Evolutionary conservation across 345 rosid genomes (phyloP), one percentile per base, ranked within the genome.

Genomic region (Eucalyptus albens): DNA sequence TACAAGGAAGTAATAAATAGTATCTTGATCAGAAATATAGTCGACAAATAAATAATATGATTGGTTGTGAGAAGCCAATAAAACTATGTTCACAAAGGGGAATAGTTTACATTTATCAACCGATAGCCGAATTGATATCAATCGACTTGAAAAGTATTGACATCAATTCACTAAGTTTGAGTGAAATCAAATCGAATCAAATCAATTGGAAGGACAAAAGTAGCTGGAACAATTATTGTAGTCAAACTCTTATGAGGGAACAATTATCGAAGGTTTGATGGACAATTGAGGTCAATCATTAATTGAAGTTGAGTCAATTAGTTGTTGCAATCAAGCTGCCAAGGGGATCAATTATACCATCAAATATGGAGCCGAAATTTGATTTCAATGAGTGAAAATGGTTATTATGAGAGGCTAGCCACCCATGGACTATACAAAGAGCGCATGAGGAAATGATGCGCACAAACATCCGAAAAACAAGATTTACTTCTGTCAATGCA

Each of bases 101-200:
- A n/a, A 65, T 2, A 7, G 0, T 29, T n/a, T 65, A 12, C 69
- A 12, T 62, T 29, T 29, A 13, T 29, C 17, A 0, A 27, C 9
- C 14, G 0, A 62, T 13, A 62, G 31, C 69, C 15, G 15, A 27
- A 60, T 12, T 60, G 67, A 27, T 26, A 13, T 60, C 7, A 4
- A 1, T 60, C 31, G 4, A 60, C 0, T 60, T 2, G 7, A 60
- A 26, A 60, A 26, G n/a, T 53, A 53, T 0, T 51, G 0, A 53
- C 56, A 53, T 53, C 31, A 11, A 60, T 60, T 60, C 67, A 27
- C 17, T 62, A 29, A 62, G 37, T 62, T 62, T 62, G 72, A 29
- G 17, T 6, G 33, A 29, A 62, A 62, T 62, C 37, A 62, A 62
- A 26, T 60, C 8, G 15, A 59, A 59, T 59, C 67, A 60, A 60